A percentile compares a stretch with the other conserved stretches of the same genome.
phyloP scores from a whole-genome alignment of 257 asterid species.

The Petunia axillaris region DNA sequence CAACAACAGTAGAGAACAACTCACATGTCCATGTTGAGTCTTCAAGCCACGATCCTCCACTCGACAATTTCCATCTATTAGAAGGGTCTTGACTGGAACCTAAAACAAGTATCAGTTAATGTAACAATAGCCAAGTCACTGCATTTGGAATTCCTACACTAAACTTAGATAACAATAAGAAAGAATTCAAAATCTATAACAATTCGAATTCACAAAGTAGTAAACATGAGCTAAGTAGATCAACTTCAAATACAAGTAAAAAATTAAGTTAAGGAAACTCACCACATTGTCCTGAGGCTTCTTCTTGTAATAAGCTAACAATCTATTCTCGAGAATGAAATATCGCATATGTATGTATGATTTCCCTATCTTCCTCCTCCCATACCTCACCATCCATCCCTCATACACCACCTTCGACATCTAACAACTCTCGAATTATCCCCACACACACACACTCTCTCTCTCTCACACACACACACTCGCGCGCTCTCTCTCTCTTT shows the following conservation, averaged over 20 bases:
- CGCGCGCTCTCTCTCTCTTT: no score
- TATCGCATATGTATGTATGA: slow-evolving; percentile 84
- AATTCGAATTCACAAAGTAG: background rate
- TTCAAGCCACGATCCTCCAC: slow-evolving; percentile 91
- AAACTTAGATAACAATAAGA: background rate
- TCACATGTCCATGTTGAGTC: slow-evolving; percentile 94
- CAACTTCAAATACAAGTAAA: background rate
- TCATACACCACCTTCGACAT: slow-evolving; percentile 82
- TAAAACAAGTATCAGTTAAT: slow-evolving; percentile 13
- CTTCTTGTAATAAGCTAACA: slow-evolving; percentile 81
- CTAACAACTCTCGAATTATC: slow-evolving; percentile 22
- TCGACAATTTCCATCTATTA: slow-evolving; percentile 84
- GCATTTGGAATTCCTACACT: background rate
- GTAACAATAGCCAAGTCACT: background rate
- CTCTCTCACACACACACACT: background rate
- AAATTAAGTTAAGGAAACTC: slow-evolving; percentile 28
- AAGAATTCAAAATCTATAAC: background rate
- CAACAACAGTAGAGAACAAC: slow-evolving; percentile 30
- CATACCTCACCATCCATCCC: slow-evolving; percentile 95
- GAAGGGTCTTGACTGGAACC: slow-evolving; percentile 84
- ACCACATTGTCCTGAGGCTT: slow-evolving; percentile 84
- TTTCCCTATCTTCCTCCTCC: slow-evolving; percentile 81
- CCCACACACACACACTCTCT: slow-evolving; percentile 23
- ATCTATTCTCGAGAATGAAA: slow-evolving; percentile 73
- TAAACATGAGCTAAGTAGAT: background rate